Percentiles rank a stretch among this genome's conserved stretches.
Evolutionary conservation across 257 asterid species (phyloP).

Genomic region (Salvia rosmarinus): DNA sequence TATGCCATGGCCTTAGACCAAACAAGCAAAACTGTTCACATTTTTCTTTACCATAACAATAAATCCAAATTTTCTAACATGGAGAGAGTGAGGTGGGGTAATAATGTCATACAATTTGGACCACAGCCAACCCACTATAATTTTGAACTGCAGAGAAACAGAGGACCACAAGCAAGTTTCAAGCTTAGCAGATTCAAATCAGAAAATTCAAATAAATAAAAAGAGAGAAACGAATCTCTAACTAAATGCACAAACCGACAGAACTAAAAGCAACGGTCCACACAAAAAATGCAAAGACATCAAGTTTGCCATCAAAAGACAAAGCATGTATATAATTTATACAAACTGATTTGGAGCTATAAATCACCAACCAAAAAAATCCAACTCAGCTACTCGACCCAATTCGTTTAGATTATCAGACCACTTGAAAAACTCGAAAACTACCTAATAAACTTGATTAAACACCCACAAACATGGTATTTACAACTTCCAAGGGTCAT

Average conservation of each 20-base stretch:
- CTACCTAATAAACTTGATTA: conserved; percentile 31
- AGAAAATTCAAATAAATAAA: background rate
- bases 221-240: background rate
- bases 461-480: conserved; percentile 45
- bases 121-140: conserved; percentile 28
- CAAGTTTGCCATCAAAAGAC: conserved; percentile 41
- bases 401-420: conserved; percentile 2
- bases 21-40: background rate
- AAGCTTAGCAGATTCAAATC: conserved; percentile 2
- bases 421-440: background rate
- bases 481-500: conserved; percentile 37
- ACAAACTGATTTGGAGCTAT: conserved; percentile 29
- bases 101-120: conserved; percentile 30
- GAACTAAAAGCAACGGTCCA: conserved; percentile 25
- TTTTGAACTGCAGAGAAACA: conserved; percentile 16
- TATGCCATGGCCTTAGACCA: too few relatives aligned
- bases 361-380: conserved; percentile 27
- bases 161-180: conserved; percentile 16
- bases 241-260: conserved; percentile 28
- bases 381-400: conserved; percentile 29
- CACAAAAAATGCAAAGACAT: conserved; percentile 30
- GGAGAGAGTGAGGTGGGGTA: background rate
- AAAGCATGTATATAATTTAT: conserved; percentile 40
- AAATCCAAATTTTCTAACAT: background rate
- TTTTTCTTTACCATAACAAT: background rate